These are phyloP conservation scores for Silene uniflora DNA, from an alignment of 148 eudicot species.

Conservation along the genomic window DNA sequence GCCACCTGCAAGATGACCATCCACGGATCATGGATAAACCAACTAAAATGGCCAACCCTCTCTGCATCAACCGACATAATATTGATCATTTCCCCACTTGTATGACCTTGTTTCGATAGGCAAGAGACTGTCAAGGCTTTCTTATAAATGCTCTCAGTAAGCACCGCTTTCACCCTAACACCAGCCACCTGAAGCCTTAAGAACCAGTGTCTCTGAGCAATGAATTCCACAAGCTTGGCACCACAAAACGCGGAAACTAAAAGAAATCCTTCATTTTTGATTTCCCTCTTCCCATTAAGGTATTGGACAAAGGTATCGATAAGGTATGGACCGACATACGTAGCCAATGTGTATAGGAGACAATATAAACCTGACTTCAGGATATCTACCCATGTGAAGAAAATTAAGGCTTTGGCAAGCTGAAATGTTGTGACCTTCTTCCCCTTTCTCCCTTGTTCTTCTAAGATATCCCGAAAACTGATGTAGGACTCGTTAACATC, in stretches of 20 bases:
- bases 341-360: conserved; percentile 25
- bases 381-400: conserved; percentile 34
- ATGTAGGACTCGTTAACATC: conserved; percentile 29
- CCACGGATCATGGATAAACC: conserved; percentile 49
- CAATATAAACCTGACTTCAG: conserved; percentile 28
- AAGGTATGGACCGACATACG: conserved; percentile 45
- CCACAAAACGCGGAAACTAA: conserved; percentile 35
- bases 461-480: conserved; percentile 24
- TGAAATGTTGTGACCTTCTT: conserved; percentile 24
- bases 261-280: conserved; percentile 28
- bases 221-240: conserved; percentile 39
- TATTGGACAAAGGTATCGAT: conserved; percentile 47
- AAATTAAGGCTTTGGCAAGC: conserved; percentile 30
- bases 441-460: conserved; percentile 8
- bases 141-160: conserved; percentile 35
- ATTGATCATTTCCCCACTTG: conserved; percentile 49
- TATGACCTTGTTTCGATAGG: conserved; percentile 35
- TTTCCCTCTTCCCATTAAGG: conserved; percentile 32
- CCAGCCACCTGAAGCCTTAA: conserved; percentile 37
- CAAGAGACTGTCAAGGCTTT: conserved; percentile 41
- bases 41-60: conserved; percentile 33
- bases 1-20: conserved; percentile 31
- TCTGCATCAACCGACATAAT: conserved; percentile 46
- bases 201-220: conserved; percentile 39
- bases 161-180: conserved; percentile 34